These are phyloP conservation scores for Aphanomyces cochlioides DNA, from an alignment of 352 stramenopile species.

Conservation along the genomic window DNA sequence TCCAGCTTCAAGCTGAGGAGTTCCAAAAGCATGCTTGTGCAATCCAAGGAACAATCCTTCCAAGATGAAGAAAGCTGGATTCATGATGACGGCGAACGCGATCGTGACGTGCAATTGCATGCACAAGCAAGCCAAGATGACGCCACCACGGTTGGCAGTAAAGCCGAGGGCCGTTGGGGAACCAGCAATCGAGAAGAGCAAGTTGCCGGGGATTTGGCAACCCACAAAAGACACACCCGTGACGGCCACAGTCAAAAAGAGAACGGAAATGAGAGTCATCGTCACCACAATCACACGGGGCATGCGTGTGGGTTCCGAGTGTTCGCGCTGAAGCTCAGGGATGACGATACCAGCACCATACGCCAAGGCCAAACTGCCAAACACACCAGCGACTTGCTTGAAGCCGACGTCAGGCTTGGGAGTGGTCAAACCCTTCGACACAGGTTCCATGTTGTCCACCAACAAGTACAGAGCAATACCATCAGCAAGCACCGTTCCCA, in stretches of 20 bases:
- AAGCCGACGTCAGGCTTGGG: slow-evolving; percentile 25
- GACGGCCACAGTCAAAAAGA: slow-evolving; percentile 29
- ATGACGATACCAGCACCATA: slow-evolving; percentile 33
- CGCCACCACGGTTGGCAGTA: slow-evolving; percentile 19
- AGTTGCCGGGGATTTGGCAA: slow-evolving; percentile 29
- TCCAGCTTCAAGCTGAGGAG: neutral
- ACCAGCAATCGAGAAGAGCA: slow-evolving; percentile 25
- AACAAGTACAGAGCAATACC: slow-evolving; percentile 25
- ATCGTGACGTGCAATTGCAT: slow-evolving; percentile 33
- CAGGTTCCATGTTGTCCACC: slow-evolving; percentile 33
- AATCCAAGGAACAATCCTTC: slow-evolving; percentile 29
- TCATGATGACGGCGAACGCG: slow-evolving; percentile 30
- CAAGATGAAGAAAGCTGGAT: slow-evolving; percentile 29
- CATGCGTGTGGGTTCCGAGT: slow-evolving; percentile 30
- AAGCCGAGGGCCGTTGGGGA: slow-evolving; percentile 21
- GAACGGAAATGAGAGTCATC: slow-evolving; percentile 21
- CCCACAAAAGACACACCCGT: slow-evolving; percentile 21
- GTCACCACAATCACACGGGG: slow-evolving; percentile 26
- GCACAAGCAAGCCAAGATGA: slow-evolving; percentile 27
- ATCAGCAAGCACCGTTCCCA: slow-evolving; percentile 29
- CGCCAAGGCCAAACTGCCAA: slow-evolving; percentile 31
- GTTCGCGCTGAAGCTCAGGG: slow-evolving; percentile 28
- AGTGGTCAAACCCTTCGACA: neutral
- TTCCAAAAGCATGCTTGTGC: slow-evolving; percentile 18
- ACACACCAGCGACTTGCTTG: slow-evolving; percentile 24